Conservation (phyloP, 2,329 filamentous ascomycete genomes). For the Chrysoporthe cubensis region DNA sequence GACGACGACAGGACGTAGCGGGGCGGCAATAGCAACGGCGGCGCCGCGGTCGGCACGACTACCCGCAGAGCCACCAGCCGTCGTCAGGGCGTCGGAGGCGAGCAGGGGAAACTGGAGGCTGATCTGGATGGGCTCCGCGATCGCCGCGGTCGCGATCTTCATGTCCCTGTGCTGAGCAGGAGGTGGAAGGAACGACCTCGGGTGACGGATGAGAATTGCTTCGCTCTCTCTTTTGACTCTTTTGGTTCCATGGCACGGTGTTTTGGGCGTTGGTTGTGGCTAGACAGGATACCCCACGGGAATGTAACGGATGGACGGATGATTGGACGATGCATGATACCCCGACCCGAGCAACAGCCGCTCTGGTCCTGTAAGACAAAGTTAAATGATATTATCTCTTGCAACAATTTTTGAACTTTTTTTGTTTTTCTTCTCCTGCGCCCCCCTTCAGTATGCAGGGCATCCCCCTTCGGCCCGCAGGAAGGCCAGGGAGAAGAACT, state of each 20-base stretch:
- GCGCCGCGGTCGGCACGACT: neutral
- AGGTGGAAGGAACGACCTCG: neutral
- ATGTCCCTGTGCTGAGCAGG: constrained; percentile 35
- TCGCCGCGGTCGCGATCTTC: constrained; percentile 34
- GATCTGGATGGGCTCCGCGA: constrained; percentile 34
- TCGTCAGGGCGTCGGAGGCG: constrained; percentile 29
- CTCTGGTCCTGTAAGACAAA: constrained; percentile 5
- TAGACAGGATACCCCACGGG: constrained; percentile 19
- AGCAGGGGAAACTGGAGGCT: constrained; percentile 33
- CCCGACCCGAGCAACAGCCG: constrained; percentile 9
- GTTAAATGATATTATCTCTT: constrained; percentile 1
- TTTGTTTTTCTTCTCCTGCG: neutral
- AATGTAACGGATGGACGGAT: constrained; percentile 1
- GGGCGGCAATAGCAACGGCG: neutral
- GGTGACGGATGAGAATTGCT: neutral
- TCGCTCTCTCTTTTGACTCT: neutral
- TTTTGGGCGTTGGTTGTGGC: neutral
- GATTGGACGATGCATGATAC: constrained; percentile 22
- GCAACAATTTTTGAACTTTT: neutral
- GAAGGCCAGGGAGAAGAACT: constrained; percentile 85
- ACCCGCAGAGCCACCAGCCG: constrained; percentile 4
- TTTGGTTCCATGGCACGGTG: neutral
- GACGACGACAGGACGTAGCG: neutral
- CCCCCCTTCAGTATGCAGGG: constrained; percentile 51
- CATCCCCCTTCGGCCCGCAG: constrained; percentile 66